A percentile compares a stretch with the other conserved stretches of the same genome.
Conservation (phyloP, 2,329 filamentous ascomycete genomes). For the Colletotrichum falcatum region DNA sequence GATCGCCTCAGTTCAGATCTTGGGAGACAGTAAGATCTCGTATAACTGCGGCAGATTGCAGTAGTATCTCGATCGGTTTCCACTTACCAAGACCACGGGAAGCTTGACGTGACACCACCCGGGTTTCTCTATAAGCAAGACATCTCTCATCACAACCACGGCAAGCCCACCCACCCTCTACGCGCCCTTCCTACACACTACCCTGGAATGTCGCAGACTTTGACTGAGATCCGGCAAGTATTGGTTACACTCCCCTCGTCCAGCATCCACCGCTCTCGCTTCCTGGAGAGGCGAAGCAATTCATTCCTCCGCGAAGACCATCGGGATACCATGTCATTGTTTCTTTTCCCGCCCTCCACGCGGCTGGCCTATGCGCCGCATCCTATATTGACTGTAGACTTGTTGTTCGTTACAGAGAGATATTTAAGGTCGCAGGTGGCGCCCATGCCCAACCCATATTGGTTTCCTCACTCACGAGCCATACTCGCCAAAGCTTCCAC, state of each 20-base stretch:
- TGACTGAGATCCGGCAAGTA: constrained; percentile 43
- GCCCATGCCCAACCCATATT: neutral
- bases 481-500: constrained; percentile 1
- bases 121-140: constrained; percentile 40
- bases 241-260: constrained; percentile 42
- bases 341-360: constrained; percentile 33
- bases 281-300: constrained; percentile 29
- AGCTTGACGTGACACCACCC: constrained; percentile 37
- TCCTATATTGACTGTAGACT: constrained; percentile 3
- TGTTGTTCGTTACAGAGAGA: constrained; percentile 22
- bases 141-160: constrained; percentile 37
- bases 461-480: constrained; percentile 23
- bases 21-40: constrained; percentile 42
- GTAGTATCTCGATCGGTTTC: constrained; percentile 41
- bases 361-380: constrained; percentile 13
- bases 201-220: constrained; percentile 41
- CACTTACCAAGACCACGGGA: constrained; percentile 42
- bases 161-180: constrained; percentile 32
- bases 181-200: constrained; percentile 37
- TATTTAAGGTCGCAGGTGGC: constrained; percentile 30
- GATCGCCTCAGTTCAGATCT: constrained; percentile 35
- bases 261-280: constrained; percentile 42
- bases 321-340: constrained; percentile 22
- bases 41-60: constrained; percentile 43
- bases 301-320: constrained; percentile 17